Evolutionary conservation across 2,329 filamentous ascomycete genomes (phyloP).

Genomic region (Rasamsonia emersonii): DNA sequence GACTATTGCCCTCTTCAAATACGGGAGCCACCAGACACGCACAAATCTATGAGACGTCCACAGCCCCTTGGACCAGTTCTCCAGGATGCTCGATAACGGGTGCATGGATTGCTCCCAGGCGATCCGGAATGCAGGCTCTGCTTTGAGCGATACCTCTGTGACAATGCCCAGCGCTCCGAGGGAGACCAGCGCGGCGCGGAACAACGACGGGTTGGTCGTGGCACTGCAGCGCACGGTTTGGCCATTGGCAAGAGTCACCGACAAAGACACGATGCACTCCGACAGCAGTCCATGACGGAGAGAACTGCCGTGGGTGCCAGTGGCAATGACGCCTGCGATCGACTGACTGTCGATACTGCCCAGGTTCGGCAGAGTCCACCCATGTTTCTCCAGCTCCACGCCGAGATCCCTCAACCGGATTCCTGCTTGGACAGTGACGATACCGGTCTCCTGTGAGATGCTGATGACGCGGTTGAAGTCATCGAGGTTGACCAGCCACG

Average conservation of each 20-base stretch:
- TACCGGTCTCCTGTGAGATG: conserved; percentile 55
- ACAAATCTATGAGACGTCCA: conserved; percentile 87
- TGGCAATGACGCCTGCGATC: conserved; percentile 84
- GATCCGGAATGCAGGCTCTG: conserved; percentile 73
- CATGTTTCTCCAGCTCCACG: conserved; percentile 61
- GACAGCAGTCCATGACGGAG: conserved; percentile 75
- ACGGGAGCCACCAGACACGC: conserved; percentile 95
- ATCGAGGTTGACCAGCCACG: conserved; percentile 93
- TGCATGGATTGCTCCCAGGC: conserved; percentile 77
- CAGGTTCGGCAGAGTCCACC: conserved; percentile 80
- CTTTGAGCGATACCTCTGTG: conserved; percentile 76
- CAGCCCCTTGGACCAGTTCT: conserved; percentile 61
- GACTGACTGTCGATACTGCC: conserved; percentile 95
- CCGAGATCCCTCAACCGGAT: conserved; percentile 73
- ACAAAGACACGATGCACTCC: conserved; percentile 64
- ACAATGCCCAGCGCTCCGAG: conserved; percentile 88
- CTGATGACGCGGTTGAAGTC: conserved; percentile 64
- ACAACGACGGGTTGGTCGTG: conserved; percentile 65
- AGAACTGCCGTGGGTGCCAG: conserved; percentile 87
- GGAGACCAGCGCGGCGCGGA: conserved; percentile 77
- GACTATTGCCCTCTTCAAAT: conserved; percentile 75
- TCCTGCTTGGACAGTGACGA: conserved; percentile 76
- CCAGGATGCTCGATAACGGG: conserved; percentile 58
- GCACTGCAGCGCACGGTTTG: conserved; percentile 60
- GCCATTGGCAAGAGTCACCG: conserved; percentile 75